phyloP scores from a whole-genome alignment of 2,329 filamentous ascomycete species.

The Colletotrichum godetiae region DNA sequence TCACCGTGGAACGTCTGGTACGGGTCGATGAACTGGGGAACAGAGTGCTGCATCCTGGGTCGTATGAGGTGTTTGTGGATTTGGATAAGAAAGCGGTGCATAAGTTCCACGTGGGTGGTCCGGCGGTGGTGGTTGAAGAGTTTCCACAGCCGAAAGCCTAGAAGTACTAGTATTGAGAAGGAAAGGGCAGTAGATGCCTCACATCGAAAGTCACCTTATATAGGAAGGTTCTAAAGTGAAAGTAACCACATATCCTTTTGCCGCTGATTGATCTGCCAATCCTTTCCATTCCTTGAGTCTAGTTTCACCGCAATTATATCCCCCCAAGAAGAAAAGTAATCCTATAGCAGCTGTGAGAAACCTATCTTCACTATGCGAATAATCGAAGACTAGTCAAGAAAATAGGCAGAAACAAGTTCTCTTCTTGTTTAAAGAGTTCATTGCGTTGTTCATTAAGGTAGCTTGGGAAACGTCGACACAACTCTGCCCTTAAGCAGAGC shows the following conservation, averaged over 20 bases:
- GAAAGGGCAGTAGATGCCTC: not conserved
- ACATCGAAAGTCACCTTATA: too few relatives aligned
- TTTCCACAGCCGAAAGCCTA: slow-evolving; percentile 16
- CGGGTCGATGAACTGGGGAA: slow-evolving; percentile 62
- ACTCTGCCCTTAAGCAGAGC: not conserved
- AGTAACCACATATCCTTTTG: fast-evolving
- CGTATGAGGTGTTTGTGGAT: slow-evolving; percentile 60
- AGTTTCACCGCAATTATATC: not conserved
- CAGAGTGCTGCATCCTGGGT: slow-evolving; percentile 63
- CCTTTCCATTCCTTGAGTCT: not conserved
- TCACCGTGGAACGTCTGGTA: slow-evolving; percentile 61
- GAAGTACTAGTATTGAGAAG: not conserved
- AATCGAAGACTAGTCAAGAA: not conserved
- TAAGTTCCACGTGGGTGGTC: not conserved
- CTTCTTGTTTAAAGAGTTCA: too few relatives aligned
- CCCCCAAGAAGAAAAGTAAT: not conserved
- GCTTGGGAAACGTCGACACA: not conserved
- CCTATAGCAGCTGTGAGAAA: not conserved
- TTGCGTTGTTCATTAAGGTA: not conserved
- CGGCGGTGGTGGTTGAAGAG: slow-evolving; percentile 5
- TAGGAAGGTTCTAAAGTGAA: not conserved
- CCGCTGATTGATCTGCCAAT: not conserved
- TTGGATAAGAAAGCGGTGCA: slow-evolving; percentile 34
- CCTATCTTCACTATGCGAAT: not conserved
- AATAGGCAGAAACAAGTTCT: not conserved